Evolutionary conservation across 1,284 basidiomycete species (phyloP).

Genomic region (Anthracocystis setariae): DNA sequence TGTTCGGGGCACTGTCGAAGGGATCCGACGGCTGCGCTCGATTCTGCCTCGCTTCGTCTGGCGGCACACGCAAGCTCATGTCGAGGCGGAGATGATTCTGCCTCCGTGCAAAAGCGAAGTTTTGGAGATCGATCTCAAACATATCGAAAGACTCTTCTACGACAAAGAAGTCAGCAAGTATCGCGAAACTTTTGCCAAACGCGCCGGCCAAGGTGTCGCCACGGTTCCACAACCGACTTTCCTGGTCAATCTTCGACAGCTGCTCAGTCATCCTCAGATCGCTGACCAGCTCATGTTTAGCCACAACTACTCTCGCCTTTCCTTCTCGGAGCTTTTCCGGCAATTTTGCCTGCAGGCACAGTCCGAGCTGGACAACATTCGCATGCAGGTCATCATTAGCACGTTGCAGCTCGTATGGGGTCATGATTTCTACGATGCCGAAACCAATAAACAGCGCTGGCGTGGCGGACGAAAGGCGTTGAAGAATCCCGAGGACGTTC

Average conservation of each 20-base stretch:
- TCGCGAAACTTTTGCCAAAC: constrained; percentile 21
- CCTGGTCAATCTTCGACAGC: constrained; percentile 42
- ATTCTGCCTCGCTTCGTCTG: constrained; percentile 49
- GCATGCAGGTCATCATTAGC: constrained; percentile 28
- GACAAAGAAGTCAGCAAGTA: constrained; percentile 49
- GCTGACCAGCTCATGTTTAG: constrained; percentile 44
- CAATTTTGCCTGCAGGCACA: constrained; percentile 33
- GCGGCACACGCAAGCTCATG: constrained; percentile 50
- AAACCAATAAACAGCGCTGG: constrained; percentile 36
- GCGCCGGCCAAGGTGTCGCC: constrained; percentile 20
- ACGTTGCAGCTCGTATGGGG: constrained; percentile 46
- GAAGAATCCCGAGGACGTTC: constrained; percentile 10
- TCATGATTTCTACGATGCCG: constrained; percentile 39
- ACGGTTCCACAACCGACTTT: constrained; percentile 29
- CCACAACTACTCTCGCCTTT: constrained; percentile 34
- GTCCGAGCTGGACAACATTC: constrained; percentile 32
- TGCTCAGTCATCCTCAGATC: constrained; percentile 55
- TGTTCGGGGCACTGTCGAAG: constrained; percentile 39
- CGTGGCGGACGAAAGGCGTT: constrained; percentile 25
- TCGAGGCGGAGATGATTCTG: constrained; percentile 46
- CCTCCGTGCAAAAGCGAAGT: constrained; percentile 40
- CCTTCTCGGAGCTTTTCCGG: constrained; percentile 47
- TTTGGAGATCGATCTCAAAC: constrained; percentile 44
- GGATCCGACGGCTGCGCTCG: constrained; percentile 37
- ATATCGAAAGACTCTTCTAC: constrained; percentile 50